Percentiles rank a stretch among this genome's conserved stretches.
phyloP scores from a whole-genome alignment of 2,329 filamentous ascomycete genomes.

The Massarina eburnea region DNA sequence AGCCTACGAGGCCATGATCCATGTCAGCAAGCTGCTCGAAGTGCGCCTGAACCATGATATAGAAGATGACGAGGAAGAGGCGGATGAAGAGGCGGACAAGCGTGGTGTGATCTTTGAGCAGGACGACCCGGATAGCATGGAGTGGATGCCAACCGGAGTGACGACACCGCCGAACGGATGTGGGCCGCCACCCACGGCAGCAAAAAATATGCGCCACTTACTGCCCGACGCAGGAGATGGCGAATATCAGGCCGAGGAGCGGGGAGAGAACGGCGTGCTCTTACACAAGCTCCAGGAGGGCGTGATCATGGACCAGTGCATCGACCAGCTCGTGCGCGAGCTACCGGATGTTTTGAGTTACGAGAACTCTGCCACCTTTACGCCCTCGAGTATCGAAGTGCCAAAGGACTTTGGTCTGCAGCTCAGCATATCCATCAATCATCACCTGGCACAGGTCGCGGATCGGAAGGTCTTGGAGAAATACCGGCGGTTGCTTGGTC shows the following conservation, averaged over 20 bases:
- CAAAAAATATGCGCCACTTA: constrained; percentile 34
- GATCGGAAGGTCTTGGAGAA: constrained; percentile 41
- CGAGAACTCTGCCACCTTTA: constrained; percentile 37
- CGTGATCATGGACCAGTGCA: constrained; percentile 40
- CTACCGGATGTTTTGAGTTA: constrained; percentile 39
- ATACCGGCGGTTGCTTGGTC: constrained; percentile 40
- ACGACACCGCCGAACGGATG: constrained; percentile 30
- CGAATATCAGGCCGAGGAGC: constrained; percentile 22
- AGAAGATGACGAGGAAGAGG: constrained; percentile 7
- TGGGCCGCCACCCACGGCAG: constrained; percentile 30
- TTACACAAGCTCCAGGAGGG: constrained; percentile 40
- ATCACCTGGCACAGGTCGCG: constrained; percentile 41
- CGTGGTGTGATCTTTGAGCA: constrained; percentile 18
- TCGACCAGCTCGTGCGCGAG: constrained; percentile 40
- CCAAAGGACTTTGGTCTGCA: constrained; percentile 42
- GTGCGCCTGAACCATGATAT: constrained; percentile 28
- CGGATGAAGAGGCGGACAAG: constrained; percentile 8
- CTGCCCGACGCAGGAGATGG: constrained; percentile 29
- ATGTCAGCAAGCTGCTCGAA: constrained; percentile 37
- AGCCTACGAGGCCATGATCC: constrained; percentile 41
- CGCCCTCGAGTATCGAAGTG: constrained; percentile 42
- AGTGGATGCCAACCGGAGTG: constrained; percentile 39
- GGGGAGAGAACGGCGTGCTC: constrained; percentile 30
- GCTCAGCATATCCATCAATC: constrained; percentile 42
- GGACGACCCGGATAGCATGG: constrained; percentile 41